phyloP scores from a whole-genome alignment of 768 basidiomycete genomes.

The Russula sp. region DNA sequence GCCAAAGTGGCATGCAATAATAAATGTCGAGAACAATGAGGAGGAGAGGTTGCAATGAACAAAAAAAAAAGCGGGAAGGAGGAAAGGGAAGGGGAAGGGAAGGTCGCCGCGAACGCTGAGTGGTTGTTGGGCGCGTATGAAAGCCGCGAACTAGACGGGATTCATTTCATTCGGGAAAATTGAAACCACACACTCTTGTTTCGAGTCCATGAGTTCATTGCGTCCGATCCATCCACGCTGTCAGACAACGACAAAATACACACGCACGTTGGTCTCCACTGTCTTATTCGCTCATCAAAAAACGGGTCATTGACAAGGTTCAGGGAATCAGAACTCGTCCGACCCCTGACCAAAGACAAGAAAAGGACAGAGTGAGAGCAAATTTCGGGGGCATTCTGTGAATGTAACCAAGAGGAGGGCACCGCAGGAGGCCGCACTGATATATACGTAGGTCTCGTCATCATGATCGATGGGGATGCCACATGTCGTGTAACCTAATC shows the following conservation, averaged over 20 bases:
- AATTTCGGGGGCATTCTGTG: constrained; percentile 6
- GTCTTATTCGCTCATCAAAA: neutral
- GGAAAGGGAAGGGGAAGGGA: neutral
- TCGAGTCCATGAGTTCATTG: no score
- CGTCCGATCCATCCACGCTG: neutral
- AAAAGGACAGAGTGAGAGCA: neutral
- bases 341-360: neutral
- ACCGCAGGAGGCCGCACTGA: neutral
- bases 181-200: neutral
- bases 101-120: neutral
- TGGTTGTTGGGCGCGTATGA: neutral
- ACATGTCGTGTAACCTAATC: neutral
- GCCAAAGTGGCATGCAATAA: constrained; percentile 7
- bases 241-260: neutral
- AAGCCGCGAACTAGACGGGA: neutral
- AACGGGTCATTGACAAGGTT: neutral
- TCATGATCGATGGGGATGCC: neutral
- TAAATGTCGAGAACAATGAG: neutral
- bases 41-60: neutral
- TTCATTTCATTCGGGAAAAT: constrained; percentile 6
- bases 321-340: neutral
- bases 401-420: constrained; percentile 11
- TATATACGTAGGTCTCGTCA: neutral
- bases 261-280: neutral
- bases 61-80: neutral